These are phyloP conservation scores for Tolypocladium pustulatum DNA, from an alignment of 2,329 filamentous ascomycete species.

Conservation along the genomic window DNA sequence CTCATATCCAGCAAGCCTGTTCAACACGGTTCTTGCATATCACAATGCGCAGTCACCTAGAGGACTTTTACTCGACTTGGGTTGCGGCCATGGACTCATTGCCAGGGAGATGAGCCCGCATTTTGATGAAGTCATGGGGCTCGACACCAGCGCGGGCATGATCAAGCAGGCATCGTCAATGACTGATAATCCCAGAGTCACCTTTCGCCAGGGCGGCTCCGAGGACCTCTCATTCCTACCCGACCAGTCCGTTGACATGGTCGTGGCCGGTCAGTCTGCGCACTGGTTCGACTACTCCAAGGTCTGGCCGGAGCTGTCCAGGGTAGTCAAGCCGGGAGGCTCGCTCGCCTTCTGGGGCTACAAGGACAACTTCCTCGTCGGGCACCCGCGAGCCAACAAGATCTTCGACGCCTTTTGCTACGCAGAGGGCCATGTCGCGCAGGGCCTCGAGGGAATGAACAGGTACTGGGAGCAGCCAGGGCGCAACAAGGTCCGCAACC, in stretches of 20 bases:
- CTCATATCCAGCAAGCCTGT: constrained; percentile 44
- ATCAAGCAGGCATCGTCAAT: constrained; percentile 35
- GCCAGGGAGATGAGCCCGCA: constrained; percentile 40
- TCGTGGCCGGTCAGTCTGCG: constrained; percentile 43
- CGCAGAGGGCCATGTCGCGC: constrained; percentile 31
- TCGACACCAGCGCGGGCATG: constrained; percentile 50
- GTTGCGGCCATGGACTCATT: constrained; percentile 51
- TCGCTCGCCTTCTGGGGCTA: constrained; percentile 58
- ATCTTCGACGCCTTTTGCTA: constrained; percentile 48
- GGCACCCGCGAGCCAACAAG: constrained; percentile 37
- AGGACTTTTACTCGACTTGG: constrained; percentile 43
- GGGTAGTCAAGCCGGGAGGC: constrained; percentile 42
- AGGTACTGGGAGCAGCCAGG: constrained; percentile 53
- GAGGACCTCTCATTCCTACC: constrained; percentile 42
- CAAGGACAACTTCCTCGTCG: constrained; percentile 50
- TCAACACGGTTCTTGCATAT: constrained; percentile 41
- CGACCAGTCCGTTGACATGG: constrained; percentile 40
- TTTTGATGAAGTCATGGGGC: constrained; percentile 40
- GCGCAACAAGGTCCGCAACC: constrained; percentile 39
- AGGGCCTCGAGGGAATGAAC: constrained; percentile 39
- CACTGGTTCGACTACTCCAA: constrained; percentile 55
- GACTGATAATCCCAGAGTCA: constrained; percentile 31
- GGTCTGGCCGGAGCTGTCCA: constrained; percentile 43
- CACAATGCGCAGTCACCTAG: constrained; percentile 27
- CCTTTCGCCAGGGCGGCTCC: constrained; percentile 37